These are phyloP conservation scores for Pythium phragmiticola DNA, from an alignment of 352 stramenopile genomes.

Conservation along the genomic window DNA sequence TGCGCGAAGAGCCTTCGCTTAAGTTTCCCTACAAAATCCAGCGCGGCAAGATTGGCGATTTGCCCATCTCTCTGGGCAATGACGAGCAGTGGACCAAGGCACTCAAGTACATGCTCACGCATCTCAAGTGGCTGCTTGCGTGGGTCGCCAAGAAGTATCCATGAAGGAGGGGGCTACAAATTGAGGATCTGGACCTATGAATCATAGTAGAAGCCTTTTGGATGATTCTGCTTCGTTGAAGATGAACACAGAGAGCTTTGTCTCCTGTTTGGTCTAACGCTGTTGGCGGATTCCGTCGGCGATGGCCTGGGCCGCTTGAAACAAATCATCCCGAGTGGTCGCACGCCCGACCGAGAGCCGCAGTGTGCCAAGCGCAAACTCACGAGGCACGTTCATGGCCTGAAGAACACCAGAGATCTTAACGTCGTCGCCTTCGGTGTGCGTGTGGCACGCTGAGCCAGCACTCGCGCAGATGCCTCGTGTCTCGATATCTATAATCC, in stretches of 20 bases:
- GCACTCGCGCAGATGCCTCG: conserved; percentile 89
- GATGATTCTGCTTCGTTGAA: background rate
- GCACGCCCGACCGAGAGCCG: conserved; percentile 92
- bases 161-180: conserved; percentile 3
- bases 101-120: conserved; percentile 81
- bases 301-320: conserved; percentile 84
- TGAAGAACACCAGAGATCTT: conserved; percentile 89
- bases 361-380: conserved; percentile 92
- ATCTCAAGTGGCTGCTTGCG: conserved; percentile 90
- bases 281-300: conserved; percentile 44
- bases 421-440: conserved; percentile 46
- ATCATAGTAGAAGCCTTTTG: conserved; percentile 7
- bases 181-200: background rate
- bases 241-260: background rate
- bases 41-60: conserved; percentile 87
- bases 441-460: conserved; percentile 93
- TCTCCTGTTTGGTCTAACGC: conserved; percentile 16
- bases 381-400: conserved; percentile 89
- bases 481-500: conserved; percentile 65
- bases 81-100: conserved; percentile 91
- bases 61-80: conserved; percentile 85
- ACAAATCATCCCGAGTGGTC: conserved; percentile 88
- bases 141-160: conserved; percentile 90
- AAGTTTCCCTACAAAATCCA: conserved; percentile 91
- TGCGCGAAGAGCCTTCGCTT: conserved; percentile 86